Evolutionary conservation across 495 filamentous ascomycete genomes (phyloP), one percentile per base, ranked within the genome.

Genomic region (Penicillium samsonianum): DNA sequence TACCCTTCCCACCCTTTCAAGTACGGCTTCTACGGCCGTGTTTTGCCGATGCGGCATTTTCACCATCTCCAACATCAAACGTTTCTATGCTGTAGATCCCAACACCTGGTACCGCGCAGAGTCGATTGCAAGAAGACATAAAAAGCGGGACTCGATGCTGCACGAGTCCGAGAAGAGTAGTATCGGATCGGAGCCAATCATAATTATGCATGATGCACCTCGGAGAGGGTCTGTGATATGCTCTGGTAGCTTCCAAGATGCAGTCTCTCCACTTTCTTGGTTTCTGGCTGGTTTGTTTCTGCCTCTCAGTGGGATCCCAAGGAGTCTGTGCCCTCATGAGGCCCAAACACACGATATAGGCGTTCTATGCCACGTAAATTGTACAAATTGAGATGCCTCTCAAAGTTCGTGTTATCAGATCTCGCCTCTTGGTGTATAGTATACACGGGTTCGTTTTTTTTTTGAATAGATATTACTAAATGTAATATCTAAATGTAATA

Each of bases 181-280:
- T 4, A 55, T 42, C 31, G 28, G 50, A 48, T 45, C 45, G 25
- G 7, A 25, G 33, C 62, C 57, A 65, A 67, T 65, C 17, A 60
- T 51, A 54, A 60, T 20, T 17, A 12, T 43, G 31, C 47, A 35
- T 45, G 9, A 35, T 63, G 51, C 50, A 65, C 55, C 22, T 54
- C 33, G 40, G 40, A 46, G 46, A 62, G 57, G 61, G 57, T 61
- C 60, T 59, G 56, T 63, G 63, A 63, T 63, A 65, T 65, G 57
- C 57, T 56, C 47, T 48, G 26, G 58, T 58, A 62, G 55, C 57
- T 58, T 58, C 43, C 41, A 60, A 40, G 50, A 48, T 62, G 58
- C 61, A 48, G 54, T 22, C 54, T 56, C 33, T 65, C 65, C 62
- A 63, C 65, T 57, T 54, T 33, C 45, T 55, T 47, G 59, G 55